phyloP scores from a whole-genome alignment of 1,284 basidiomycete genomes.

The Salmacisia buchloeana region DNA sequence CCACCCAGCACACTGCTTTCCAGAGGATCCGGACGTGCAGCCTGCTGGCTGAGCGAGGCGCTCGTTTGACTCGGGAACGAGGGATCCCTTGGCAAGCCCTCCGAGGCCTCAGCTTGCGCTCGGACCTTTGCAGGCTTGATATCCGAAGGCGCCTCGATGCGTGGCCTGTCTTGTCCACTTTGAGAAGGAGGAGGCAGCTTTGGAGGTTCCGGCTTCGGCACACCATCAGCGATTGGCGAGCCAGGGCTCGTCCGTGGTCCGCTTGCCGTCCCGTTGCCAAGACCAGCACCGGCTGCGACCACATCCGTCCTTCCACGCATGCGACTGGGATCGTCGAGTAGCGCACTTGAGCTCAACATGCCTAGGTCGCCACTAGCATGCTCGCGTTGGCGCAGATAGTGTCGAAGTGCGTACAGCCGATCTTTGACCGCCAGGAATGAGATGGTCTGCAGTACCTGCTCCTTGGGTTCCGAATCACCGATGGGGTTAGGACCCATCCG shows the following conservation, averaged over 20 bases:
- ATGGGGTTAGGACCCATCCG: no score
- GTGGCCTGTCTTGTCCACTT: no score
- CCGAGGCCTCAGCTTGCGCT: no score
- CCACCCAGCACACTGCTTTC: neutral
- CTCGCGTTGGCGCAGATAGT: slow-evolving; percentile 39
- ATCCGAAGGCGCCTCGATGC: no score
- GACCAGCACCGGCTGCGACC: neutral
- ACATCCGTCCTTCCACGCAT: neutral
- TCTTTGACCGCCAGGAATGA: slow-evolving; percentile 30
- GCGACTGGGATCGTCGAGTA: neutral
- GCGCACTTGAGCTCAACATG: slow-evolving; percentile 8
- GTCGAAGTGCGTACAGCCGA: slow-evolving; percentile 37
- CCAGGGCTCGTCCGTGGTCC: no score
- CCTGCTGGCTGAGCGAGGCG: neutral
- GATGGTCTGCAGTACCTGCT: slow-evolving; percentile 17
- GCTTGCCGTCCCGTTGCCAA: neutral
- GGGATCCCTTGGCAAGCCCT: neutral
- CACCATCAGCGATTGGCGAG: neutral
- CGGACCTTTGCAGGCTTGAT: no score
- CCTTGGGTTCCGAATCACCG: neutral
- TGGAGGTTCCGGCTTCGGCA: neutral
- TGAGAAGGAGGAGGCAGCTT: no score
- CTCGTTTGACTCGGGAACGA: neutral
- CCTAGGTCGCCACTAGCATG: slow-evolving; percentile 41
- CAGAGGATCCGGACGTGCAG: neutral